These are phyloP conservation scores for Apiotrichum brassicae DNA, from an alignment of 1,284 basidiomycete species.

Conservation along the genomic window DNA sequence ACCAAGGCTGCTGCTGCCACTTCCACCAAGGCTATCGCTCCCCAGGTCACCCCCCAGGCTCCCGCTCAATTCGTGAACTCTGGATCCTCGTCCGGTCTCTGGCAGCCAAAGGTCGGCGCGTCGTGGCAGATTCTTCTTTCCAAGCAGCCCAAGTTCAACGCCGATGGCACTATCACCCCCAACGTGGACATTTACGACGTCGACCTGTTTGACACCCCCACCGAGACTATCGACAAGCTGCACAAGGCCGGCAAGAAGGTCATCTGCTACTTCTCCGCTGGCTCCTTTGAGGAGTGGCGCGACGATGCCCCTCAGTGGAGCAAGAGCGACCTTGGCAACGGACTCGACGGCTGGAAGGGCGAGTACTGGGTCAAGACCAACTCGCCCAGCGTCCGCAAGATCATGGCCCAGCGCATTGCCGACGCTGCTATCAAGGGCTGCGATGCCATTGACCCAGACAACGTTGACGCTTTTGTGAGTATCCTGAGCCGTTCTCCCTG, in stretches of 20 bases:
- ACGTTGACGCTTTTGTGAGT: constrained; percentile 33
- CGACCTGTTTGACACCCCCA: constrained; percentile 6
- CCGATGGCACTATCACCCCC: neutral
- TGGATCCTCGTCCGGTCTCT: no score
- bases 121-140: constrained; percentile 9
- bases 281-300: constrained; percentile 29
- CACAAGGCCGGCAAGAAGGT: constrained; percentile 35
- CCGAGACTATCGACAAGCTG: constrained; percentile 2
- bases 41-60: no score
- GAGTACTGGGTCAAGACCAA: constrained; percentile 9
- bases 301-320: neutral
- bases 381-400: neutral
- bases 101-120: neutral
- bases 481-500: neutral
- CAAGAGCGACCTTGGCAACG: constrained; percentile 1
- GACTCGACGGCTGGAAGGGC: constrained; percentile 3
- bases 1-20: no score
- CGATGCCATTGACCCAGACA: constrained; percentile 44
- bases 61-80: no score
- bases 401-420: constrained; percentile 21
- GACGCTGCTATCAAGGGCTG: constrained; percentile 37
- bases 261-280: constrained; percentile 43
- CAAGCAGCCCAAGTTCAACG: neutral
- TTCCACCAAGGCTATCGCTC: no score
- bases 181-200: constrained; percentile 8